Conservation (phyloP, 1,284 basidiomycete genomes). For the Moesziomyces sp. region DNA sequence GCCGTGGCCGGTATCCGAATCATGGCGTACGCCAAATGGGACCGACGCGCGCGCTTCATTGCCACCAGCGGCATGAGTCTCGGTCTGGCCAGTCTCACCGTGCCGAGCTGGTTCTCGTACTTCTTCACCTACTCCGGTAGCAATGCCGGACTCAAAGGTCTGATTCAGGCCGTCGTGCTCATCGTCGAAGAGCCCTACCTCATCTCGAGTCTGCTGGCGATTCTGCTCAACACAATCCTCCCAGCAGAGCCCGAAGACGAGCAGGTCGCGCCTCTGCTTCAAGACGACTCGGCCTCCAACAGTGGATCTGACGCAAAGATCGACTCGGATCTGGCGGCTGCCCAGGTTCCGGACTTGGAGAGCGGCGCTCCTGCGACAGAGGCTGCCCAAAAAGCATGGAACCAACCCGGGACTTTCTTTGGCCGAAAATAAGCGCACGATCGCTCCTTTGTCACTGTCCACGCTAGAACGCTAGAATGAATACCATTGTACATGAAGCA, state of each 20-base stretch:
- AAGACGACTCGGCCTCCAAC: constrained; percentile 16
- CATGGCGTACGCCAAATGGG: constrained; percentile 49
- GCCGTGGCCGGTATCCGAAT: constrained; percentile 38
- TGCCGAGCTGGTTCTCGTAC: constrained; percentile 40
- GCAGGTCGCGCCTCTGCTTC: neutral
- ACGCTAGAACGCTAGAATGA: too few species aligned
- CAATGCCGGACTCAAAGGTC: constrained; percentile 22
- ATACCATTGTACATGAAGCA: too few species aligned
- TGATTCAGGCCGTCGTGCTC: constrained; percentile 41
- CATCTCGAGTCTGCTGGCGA: constrained; percentile 31
- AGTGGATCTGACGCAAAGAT: constrained; percentile 6
- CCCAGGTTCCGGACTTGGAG: constrained; percentile 20
- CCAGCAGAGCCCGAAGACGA: constrained; percentile 23
- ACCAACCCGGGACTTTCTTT: constrained; percentile 25
- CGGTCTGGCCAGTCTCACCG: constrained; percentile 29
- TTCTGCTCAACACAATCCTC: constrained; percentile 33
- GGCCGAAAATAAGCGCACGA: constrained; percentile 1
- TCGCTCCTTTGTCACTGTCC: too few species aligned
- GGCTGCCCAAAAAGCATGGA: constrained; percentile 13
- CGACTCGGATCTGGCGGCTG: neutral
- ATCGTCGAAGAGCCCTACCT: constrained; percentile 45
- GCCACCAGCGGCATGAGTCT: constrained; percentile 27
- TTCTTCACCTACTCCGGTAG: constrained; percentile 35
- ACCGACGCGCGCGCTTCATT: constrained; percentile 39
- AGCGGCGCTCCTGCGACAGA: constrained; percentile 5